phyloP scores from a whole-genome alignment of 768 basidiomycete species.

The Gyrodon lividus region DNA sequence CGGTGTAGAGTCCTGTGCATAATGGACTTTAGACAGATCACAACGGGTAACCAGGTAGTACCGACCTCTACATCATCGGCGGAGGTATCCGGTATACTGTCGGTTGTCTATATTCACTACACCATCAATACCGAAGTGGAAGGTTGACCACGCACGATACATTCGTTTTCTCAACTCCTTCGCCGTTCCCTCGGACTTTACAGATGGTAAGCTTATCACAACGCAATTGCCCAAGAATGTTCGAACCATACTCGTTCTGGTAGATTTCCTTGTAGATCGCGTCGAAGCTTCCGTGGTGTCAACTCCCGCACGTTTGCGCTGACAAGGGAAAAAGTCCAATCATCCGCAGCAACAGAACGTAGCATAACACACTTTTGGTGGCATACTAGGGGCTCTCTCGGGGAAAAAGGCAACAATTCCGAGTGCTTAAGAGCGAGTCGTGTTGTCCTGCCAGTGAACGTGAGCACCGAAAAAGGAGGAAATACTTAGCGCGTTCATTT shows the following conservation, averaged over 20 bases:
- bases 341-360: constrained; percentile 4
- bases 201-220: constrained; percentile 2
- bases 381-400: constrained; percentile 25
- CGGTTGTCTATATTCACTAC: constrained; percentile 8
- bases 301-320: constrained; percentile 63
- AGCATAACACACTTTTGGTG: constrained; percentile 34
- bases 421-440: not conserved
- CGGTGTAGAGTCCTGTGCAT: constrained; percentile 12
- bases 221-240: constrained; percentile 15
- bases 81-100: constrained; percentile 16
- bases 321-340: constrained; percentile 16
- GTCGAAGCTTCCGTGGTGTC: constrained; percentile 35
- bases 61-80: constrained; percentile 24
- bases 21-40: constrained; percentile 1
- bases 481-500: constrained; percentile 20
- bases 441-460: not conserved
- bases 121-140: not conserved
- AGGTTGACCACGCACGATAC: constrained; percentile 25
- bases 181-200: constrained; percentile 16
- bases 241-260: constrained; percentile 32
- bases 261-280: constrained; percentile 47
- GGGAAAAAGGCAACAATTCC: not conserved
- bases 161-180: constrained; percentile 7
- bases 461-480: constrained; percentile 15
- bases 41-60: constrained; percentile 6